Base-by-base conservation (phyloP, 2,329 filamentous ascomycete species). In the Aspergillus sergii region DNA sequence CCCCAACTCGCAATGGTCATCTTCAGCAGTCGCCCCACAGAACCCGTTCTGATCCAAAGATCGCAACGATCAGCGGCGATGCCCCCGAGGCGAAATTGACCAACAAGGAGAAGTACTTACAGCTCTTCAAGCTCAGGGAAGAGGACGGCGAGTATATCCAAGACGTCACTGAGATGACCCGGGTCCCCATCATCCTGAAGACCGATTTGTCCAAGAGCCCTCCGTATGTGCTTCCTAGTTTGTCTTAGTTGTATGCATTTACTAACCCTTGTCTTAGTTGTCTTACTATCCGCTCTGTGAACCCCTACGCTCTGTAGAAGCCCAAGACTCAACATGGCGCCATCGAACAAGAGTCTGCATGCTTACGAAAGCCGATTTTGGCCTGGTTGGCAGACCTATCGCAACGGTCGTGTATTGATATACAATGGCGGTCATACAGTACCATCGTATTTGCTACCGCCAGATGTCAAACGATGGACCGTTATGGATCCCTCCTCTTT, bases 121-220 rank as follows among this genome's bases (percentile, higher is more conserved):
- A 90, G 76, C 84, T 95, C 68, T 98, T 98, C 83, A 89, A 89
- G 71, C 85, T 99, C 70, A 87, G 95, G 58, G 94, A 99, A 79
- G 92, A 96, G 80, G 91, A 91, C 71, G 94, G 94, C 68, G 92
- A 98, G 72, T 96, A 96, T 83, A 97, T 99, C 74, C 95, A 99
- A 81, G 95, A 99, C 79, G 93, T 99, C 69, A 94, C 90, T 62
- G 95, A 99, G 84, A 97, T 99, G 94, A 94, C 93, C 50, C 87
- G 94, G 71, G 91, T 99, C 65, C 95, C 95, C n/a, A 91, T 99
- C 70, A 96, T 99, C 77, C 83, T 99, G 74, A 98, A 97, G 89
- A 98, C 95, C 69, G 95, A 99, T 82, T 87, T 99, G 74, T 92
- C 86, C 82, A 99, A 99, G 91, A 98, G 94, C 83, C 95, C 95